phyloP scores from a whole-genome alignment of 108 stramenopile species.

The Parietichytrium sp. region DNA sequence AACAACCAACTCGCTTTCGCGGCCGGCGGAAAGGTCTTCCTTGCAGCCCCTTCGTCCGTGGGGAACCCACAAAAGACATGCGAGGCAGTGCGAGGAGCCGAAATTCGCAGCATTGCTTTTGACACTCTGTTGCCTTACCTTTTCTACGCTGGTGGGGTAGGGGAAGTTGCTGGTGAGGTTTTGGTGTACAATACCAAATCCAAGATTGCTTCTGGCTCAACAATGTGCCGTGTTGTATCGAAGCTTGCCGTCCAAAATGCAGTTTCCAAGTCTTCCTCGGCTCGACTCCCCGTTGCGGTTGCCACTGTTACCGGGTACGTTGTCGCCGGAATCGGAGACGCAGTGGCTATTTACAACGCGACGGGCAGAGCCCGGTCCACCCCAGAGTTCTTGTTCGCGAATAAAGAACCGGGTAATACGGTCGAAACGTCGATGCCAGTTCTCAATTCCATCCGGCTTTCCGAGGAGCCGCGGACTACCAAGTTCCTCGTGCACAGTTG shows the following conservation, averaged over 20 bases:
- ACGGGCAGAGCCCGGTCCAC: background rate
- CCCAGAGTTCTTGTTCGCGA: background rate
- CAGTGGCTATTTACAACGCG: background rate
- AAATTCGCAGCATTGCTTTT: background rate
- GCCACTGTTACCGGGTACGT: conserved; percentile 30
- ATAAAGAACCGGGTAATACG: too few relatives aligned
- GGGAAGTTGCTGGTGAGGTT: background rate
- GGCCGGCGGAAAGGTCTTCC: background rate
- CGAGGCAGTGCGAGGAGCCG: background rate
- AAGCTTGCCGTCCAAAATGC: conserved; percentile 29
- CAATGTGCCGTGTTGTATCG: background rate
- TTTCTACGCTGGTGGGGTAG: background rate
- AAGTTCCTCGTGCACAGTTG: background rate
- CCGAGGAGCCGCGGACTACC: background rate
- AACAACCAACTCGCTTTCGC: background rate
- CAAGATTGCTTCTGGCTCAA: background rate
- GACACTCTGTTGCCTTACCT: background rate
- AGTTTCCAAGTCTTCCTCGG: background rate
- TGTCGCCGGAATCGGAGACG: background rate
- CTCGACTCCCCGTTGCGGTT: background rate
- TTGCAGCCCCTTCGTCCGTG: background rate
- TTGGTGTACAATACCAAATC: conserved; percentile 7
- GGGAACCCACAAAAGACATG: background rate
- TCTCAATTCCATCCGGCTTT: background rate
- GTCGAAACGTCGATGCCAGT: background rate